A percentile compares a stretch with the other conserved stretches of the same genome.
phyloP scores from a whole-genome alignment of 2,329 filamentous ascomycete species.

The Colletotrichum tanaceti region DNA sequence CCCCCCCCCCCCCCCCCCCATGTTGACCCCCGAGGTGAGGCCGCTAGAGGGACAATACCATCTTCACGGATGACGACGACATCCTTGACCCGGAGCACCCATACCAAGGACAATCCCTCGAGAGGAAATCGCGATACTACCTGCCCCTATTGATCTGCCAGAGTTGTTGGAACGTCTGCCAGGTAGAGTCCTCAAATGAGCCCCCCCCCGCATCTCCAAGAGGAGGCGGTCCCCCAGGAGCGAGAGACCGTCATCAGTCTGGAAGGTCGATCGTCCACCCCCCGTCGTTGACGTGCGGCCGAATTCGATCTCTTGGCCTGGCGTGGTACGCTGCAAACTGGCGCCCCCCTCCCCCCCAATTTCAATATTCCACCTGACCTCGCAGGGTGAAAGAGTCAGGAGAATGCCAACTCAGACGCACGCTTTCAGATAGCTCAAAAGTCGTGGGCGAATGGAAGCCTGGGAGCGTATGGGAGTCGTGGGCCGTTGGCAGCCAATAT shows the following conservation, averaged over 20 bases:
- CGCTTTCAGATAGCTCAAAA: constrained; percentile 25
- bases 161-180: background rate
- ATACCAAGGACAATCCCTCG: constrained; percentile 17
- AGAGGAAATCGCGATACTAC: constrained; percentile 11
- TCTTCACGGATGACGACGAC: constrained; percentile 1
- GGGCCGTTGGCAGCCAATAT: constrained; percentile 14
- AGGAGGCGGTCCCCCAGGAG: background rate
- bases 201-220: constrained; percentile 5
- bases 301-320: background rate
- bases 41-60: background rate
- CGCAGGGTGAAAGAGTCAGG: constrained; percentile 31
- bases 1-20: no score
- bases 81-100: constrained; percentile 24
- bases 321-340: background rate
- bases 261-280: background rate
- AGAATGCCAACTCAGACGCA: background rate
- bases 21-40: background rate
- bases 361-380: background rate
- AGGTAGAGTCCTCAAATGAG: background rate
- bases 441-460: no score
- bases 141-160: constrained; percentile 22
- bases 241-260: no score
- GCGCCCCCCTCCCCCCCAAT: background rate
- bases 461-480: constrained; percentile 6
- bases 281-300: background rate